A percentile compares a stretch with the other conserved stretches of the same genome.
These are phyloP conservation scores for Echeveria elegans DNA, from an alignment of 164 flowering plant genomes.

Conservation along the genomic window DNA sequence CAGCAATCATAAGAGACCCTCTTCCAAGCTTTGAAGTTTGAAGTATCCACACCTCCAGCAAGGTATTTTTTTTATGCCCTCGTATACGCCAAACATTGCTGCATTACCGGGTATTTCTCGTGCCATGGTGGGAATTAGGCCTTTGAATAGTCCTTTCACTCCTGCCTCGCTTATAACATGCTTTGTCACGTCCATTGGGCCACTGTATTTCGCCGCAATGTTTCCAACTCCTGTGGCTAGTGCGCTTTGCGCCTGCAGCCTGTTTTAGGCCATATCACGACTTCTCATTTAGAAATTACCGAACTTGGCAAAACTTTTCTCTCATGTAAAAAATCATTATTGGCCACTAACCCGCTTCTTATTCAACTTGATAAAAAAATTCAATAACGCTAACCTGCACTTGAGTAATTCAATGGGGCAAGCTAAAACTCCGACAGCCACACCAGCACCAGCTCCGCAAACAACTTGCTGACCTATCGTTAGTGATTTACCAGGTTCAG, in stretches of 20 bases:
- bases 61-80: slow-evolving; percentile 53
- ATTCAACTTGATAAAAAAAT: too few relatives aligned
- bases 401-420: slow-evolving; percentile 95
- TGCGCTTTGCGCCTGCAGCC: slow-evolving; percentile 95
- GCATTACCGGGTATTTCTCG: slow-evolving; percentile 99
- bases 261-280: slow-evolving; percentile 16
- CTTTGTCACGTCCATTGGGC: slow-evolving; percentile 90
- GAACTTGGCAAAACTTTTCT: slow-evolving; percentile 79
- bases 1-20: slow-evolving; percentile 74
- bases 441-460: slow-evolving; percentile 90
- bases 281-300: slow-evolving; percentile 46
- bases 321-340: slow-evolving; percentile 63
- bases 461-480: slow-evolving; percentile 66
- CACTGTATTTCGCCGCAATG: slow-evolving; percentile 63
- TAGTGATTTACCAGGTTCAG: slow-evolving; percentile 72
- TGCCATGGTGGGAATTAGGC: slow-evolving; percentile 78
- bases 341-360: too few relatives aligned
- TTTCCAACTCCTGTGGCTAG: slow-evolving; percentile 36
- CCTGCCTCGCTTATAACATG: slow-evolving; percentile 80
- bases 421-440: slow-evolving; percentile 88
- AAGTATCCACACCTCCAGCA: slow-evolving; percentile 88
- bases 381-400: slow-evolving; percentile 75
- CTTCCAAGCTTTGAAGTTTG: slow-evolving; percentile 63
- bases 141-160: slow-evolving; percentile 69
- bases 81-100: slow-evolving; percentile 85